These are phyloP conservation scores for Acrocalymma vagum DNA, from an alignment of 2,329 filamentous ascomycete species.

Conservation along the genomic window DNA sequence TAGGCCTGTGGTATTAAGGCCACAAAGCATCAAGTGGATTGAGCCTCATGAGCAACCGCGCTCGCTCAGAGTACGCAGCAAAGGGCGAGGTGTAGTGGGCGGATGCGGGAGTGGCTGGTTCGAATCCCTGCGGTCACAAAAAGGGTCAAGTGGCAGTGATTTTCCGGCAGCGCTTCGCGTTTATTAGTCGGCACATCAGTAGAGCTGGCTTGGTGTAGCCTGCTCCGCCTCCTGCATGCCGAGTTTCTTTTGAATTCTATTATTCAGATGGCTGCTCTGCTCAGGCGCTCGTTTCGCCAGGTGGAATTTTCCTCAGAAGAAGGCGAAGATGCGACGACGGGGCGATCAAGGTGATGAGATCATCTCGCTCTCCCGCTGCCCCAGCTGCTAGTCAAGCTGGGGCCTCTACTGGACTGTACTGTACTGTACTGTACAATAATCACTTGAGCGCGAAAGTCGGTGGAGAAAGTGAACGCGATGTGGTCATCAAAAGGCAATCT, in stretches of 20 bases:
- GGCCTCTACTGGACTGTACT: slow-evolving; percentile 1
- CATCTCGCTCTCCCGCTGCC: slow-evolving; percentile 26
- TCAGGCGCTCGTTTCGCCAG: too few species aligned
- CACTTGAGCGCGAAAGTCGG: slow-evolving; percentile 8
- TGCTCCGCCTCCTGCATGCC: not conserved
- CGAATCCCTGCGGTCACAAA: slow-evolving; percentile 7
- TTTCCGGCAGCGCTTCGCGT: slow-evolving; percentile 9
- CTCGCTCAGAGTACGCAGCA: slow-evolving; percentile 13
- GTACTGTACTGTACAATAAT: slow-evolving; percentile 1
- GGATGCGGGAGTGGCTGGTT: slow-evolving; percentile 40
- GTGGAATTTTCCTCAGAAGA: too few species aligned
- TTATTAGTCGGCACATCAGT: slow-evolving; percentile 22
- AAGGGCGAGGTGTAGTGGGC: slow-evolving; percentile 17
- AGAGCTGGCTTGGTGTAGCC: slow-evolving; percentile 3
- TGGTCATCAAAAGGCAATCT: not conserved
- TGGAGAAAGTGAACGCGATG: too few species aligned
- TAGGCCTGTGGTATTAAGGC: slow-evolving; percentile 31
- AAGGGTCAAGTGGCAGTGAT: slow-evolving; percentile 16
- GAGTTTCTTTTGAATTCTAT: too few species aligned
- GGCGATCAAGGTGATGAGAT: slow-evolving; percentile 35
- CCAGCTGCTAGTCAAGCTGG: slow-evolving; percentile 4
- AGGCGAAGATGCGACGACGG: too few species aligned
- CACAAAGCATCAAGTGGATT: slow-evolving; percentile 11
- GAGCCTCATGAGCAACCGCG: slow-evolving; percentile 33
- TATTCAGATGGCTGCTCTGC: too few species aligned